Evolutionary conservation across 2,329 filamentous ascomycete genomes (phyloP).

Genomic region (Diaporthe longicolla): DNA sequence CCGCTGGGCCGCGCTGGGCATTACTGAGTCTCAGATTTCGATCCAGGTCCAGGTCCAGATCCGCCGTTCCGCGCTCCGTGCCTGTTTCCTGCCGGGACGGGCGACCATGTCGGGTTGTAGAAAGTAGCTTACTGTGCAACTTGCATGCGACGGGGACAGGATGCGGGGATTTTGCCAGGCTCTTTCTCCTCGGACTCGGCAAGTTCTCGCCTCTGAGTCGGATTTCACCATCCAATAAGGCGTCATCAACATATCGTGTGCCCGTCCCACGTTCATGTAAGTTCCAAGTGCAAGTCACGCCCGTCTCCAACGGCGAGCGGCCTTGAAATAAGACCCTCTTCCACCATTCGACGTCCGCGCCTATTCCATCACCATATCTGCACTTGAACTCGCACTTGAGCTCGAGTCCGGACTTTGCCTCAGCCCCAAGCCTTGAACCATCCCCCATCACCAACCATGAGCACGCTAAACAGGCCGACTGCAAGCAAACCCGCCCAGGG

Average conservation of each 20-base stretch:
- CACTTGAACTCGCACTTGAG: not conserved
- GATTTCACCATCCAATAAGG: not conserved
- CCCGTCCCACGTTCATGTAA: not conserved
- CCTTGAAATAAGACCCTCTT: not conserved
- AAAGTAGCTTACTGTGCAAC: conserved; percentile 6
- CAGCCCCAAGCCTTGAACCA: not conserved
- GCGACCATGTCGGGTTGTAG: not conserved
- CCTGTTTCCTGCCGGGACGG: not conserved
- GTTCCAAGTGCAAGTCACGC: not conserved
- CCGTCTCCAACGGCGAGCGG: not conserved
- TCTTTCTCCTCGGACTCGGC: not conserved
- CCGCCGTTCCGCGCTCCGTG: conserved; percentile 1
- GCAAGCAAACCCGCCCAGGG: conserved; percentile 58
- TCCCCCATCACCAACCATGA: conserved; percentile 14
- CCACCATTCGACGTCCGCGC: not conserved
- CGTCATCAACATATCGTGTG: not conserved
- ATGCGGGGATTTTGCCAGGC: not conserved
- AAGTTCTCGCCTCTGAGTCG: not conserved
- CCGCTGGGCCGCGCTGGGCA: not conserved
- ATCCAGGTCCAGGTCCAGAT: not conserved
- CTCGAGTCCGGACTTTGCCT: not conserved
- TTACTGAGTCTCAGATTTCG: not conserved
- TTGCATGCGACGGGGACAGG: not conserved
- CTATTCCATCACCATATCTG: not conserved
- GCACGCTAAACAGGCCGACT: conserved; percentile 44